Conservation (phyloP, 2,329 filamentous ascomycete genomes). For the Pseudogymnoascus sp. region DNA sequence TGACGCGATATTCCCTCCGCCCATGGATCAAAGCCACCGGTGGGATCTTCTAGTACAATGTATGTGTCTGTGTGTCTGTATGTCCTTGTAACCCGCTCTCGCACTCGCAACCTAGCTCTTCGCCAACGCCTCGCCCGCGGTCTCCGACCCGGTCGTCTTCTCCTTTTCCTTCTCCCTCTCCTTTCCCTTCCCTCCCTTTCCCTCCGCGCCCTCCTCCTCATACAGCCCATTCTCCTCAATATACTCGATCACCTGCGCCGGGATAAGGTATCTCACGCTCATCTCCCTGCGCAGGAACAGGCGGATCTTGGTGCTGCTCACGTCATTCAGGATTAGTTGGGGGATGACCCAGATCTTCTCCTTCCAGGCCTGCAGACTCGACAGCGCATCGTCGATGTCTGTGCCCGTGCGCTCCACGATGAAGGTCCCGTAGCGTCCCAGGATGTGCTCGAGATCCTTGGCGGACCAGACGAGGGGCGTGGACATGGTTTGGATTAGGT, state of each 20-base stretch:
- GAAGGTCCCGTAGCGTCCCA: constrained; percentile 69
- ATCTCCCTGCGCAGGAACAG: constrained; percentile 71
- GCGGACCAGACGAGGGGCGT: constrained; percentile 71
- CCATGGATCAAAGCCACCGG: neutral
- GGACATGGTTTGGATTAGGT: constrained; percentile 63
- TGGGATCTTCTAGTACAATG: neutral
- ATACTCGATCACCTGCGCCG: constrained; percentile 66
- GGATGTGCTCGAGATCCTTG: constrained; percentile 78
- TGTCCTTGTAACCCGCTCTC: neutral
- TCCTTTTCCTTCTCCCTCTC: neutral
- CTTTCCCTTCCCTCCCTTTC: constrained; percentile 21
- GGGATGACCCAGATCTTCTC: constrained; percentile 83
- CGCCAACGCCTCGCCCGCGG: neutral
- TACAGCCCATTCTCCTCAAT: constrained; percentile 62
- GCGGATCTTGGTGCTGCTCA: constrained; percentile 75
- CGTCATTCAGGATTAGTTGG: constrained; percentile 79
- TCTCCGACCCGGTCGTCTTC: neutral
- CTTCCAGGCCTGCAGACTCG: constrained; percentile 72
- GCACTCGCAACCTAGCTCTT: neutral
- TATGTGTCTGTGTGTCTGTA: neutral
- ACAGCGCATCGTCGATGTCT: constrained; percentile 78
- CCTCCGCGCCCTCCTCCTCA: constrained; percentile 34
- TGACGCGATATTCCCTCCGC: neutral
- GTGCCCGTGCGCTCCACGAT: constrained; percentile 84
- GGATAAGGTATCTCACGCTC: constrained; percentile 71